A percentile compares a stretch with the other conserved stretches of the same genome.
phyloP scores from a whole-genome alignment of 2,329 filamentous ascomycete species.

The Fusarium algeriense region DNA sequence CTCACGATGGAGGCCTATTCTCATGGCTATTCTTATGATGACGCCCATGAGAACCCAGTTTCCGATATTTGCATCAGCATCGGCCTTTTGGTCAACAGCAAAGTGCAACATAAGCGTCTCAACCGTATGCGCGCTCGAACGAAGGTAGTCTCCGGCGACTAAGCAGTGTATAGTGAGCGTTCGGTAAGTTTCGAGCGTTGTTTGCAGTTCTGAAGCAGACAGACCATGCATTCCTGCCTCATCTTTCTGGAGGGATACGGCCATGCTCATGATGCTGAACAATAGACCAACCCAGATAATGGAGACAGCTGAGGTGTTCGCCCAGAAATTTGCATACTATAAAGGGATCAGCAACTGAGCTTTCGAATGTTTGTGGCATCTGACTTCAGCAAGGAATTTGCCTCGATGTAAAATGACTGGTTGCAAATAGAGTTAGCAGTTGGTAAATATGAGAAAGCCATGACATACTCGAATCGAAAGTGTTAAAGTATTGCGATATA shows the following conservation, averaged over 20 bases:
- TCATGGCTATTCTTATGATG: slow-evolving; percentile 31
- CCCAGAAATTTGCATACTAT: slow-evolving; percentile 18
- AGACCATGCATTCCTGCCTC: not conserved
- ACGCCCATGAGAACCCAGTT: slow-evolving; percentile 37
- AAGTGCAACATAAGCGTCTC: slow-evolving; percentile 37
- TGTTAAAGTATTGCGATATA: slow-evolving; percentile 37
- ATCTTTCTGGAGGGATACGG: not conserved
- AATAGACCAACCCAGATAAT: slow-evolving; percentile 24
- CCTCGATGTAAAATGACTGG: slow-evolving; percentile 15
- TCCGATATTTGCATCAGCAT: slow-evolving; percentile 14
- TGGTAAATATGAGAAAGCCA: not conserved
- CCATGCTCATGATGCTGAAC: slow-evolving; percentile 22
- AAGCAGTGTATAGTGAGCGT: slow-evolving; percentile 35
- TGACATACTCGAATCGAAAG: slow-evolving; percentile 23
- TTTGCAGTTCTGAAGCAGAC: not conserved
- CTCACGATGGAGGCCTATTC: slow-evolving; percentile 36
- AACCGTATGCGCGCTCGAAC: slow-evolving; percentile 27
- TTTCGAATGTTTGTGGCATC: not conserved
- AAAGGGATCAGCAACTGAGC: not conserved
- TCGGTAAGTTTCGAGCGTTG: slow-evolving; percentile 25
- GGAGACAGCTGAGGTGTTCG: not conserved
- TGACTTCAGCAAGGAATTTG: slow-evolving; percentile 18
- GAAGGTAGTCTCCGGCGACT: slow-evolving; percentile 34
- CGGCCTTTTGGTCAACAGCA: slow-evolving; percentile 30
- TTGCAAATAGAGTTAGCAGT: not conserved